Evolutionary conservation across 352 stramenopile genomes (phyloP).

Genomic region (Aphanomyces cochlioides): DNA sequence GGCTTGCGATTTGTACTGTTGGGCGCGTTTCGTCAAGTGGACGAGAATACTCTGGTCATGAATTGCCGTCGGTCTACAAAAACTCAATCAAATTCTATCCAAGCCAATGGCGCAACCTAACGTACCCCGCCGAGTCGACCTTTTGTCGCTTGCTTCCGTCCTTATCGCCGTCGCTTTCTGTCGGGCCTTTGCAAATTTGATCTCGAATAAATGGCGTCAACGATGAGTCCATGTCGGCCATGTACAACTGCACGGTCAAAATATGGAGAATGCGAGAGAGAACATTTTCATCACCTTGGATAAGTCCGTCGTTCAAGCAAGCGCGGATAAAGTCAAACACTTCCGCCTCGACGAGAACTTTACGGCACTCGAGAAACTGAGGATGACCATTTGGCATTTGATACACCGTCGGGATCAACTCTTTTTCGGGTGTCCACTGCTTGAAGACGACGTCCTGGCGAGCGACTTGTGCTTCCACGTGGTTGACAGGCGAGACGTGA

Average conservation of each 20-base stretch:
- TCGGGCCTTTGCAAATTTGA: not conserved
- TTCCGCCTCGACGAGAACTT: constrained; percentile 59
- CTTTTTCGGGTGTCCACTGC: constrained; percentile 64
- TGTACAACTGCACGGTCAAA: constrained; percentile 56
- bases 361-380: constrained; percentile 49
- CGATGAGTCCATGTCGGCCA: not conserved
- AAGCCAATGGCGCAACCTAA: not conserved
- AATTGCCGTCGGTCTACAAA: not conserved
- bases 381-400: constrained; percentile 53
- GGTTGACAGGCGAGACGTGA: constrained; percentile 64
- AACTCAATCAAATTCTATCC: not conserved
- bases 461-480: constrained; percentile 76
- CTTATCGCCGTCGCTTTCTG: not conserved
- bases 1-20: constrained; percentile 3
- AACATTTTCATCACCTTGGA: constrained; percentile 21
- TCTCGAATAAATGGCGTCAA: not conserved
- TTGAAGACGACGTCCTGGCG: constrained; percentile 82
- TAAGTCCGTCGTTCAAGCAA: constrained; percentile 55
- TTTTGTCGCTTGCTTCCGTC: constrained; percentile 10
- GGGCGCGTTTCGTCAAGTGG: not conserved
- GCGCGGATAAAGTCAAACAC: constrained; percentile 62
- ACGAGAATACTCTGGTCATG: constrained; percentile 3
- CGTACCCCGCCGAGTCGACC: not conserved
- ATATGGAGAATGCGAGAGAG: constrained; percentile 17
- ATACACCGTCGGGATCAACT: constrained; percentile 61